Evolutionary conservation across 1,284 basidiomycete species (phyloP).

Genomic region (Puccinia triticina): DNA sequence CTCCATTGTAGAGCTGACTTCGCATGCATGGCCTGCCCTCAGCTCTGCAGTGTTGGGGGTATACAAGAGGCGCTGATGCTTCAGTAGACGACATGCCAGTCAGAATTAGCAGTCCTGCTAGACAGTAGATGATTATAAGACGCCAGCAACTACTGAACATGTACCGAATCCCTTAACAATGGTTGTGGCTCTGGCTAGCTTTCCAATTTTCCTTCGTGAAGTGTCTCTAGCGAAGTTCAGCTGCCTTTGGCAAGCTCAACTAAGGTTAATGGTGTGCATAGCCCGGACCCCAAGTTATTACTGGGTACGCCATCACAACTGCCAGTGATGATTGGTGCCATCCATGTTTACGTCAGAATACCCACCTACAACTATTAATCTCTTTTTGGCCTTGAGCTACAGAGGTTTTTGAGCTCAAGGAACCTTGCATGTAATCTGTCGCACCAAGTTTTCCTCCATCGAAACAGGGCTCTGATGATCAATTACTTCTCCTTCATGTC

Average conservation of each 20-base stretch:
- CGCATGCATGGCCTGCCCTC: no score
- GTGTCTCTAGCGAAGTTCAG: constrained; percentile 18
- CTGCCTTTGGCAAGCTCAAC: constrained; percentile 13
- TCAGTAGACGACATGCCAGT: not conserved
- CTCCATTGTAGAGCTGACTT: no score
- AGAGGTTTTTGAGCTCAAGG: not conserved
- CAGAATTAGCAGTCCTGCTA: constrained; percentile 23
- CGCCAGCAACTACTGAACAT: not conserved
- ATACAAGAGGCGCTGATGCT: constrained; percentile 16
- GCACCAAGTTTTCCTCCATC: not conserved
- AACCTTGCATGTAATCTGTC: not conserved
- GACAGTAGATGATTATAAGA: constrained; percentile 36
- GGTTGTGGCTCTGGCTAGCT: not conserved
- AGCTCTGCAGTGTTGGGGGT: no score
- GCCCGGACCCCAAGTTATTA: not conserved
- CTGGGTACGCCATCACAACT: not conserved
- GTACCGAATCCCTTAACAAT: not conserved
- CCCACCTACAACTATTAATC: not conserved
- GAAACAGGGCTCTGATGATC: constrained; percentile 6
- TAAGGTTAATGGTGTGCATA: not conserved
- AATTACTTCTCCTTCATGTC: not conserved
- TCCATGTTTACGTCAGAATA: not conserved
- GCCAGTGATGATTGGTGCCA: not conserved
- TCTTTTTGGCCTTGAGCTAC: constrained; percentile 2
- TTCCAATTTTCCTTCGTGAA: not conserved